Percentiles rank a stretch among this genome's conserved stretches.
phyloP scores from a whole-genome alignment of 2,329 filamentous ascomycete species.

The Fonsecaea pedrosoi region DNA sequence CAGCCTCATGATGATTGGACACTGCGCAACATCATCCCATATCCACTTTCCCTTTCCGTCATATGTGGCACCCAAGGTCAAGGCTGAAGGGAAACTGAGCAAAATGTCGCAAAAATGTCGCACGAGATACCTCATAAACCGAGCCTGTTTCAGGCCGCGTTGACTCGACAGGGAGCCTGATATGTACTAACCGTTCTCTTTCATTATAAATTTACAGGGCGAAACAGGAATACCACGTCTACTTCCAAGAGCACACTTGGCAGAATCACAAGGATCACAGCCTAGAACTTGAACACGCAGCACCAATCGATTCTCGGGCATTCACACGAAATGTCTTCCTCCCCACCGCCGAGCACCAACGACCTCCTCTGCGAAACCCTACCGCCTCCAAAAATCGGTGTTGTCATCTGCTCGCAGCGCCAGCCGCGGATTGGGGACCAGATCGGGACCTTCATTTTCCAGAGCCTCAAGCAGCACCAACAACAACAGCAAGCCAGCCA shows the following conservation, averaged over 20 bases:
- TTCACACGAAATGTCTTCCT: not conserved
- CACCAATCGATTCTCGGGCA: not conserved
- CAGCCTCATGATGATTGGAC: slow-evolving; percentile 16
- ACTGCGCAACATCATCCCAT: slow-evolving; percentile 19
- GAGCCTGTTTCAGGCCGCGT: too few relatives aligned
- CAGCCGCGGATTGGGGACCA: slow-evolving; percentile 47
- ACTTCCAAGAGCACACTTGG: too few relatives aligned
- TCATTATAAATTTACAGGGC: too few relatives aligned
- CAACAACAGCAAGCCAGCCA: not conserved
- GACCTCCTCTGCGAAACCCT: slow-evolving; percentile 7
- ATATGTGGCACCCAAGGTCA: too few relatives aligned
- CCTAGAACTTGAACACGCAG: not conserved
- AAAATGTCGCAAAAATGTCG: too few relatives aligned
- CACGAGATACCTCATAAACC: too few relatives aligned
- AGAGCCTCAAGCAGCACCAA: slow-evolving; percentile 35
- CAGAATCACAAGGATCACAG: not conserved
- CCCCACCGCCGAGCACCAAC: slow-evolving; percentile 2
- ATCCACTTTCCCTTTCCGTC: slow-evolving; percentile 14
- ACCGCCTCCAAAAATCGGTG: slow-evolving; percentile 41
- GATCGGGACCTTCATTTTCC: slow-evolving; percentile 45
- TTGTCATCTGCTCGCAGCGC: slow-evolving; percentile 49
- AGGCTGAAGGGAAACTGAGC: too few relatives aligned
- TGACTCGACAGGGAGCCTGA: too few relatives aligned
- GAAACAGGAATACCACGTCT: too few relatives aligned
- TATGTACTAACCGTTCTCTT: too few relatives aligned